phyloP scores from a whole-genome alignment of 768 basidiomycete genomes.

The Suillus ampliporus region DNA sequence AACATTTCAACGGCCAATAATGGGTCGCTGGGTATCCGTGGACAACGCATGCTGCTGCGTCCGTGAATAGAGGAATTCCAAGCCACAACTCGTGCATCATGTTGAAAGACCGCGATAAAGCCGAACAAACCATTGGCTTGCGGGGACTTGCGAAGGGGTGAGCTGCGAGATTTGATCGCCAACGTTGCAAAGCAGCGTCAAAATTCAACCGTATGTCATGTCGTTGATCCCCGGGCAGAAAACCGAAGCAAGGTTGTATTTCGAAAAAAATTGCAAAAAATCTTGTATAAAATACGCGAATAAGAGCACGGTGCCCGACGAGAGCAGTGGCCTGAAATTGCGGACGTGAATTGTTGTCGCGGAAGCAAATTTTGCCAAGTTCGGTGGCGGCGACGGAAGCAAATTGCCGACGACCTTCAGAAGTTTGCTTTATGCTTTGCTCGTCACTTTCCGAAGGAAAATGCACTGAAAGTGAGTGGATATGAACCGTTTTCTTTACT shows the following conservation, averaged over 20 bases:
- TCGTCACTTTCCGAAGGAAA: conserved; percentile 16
- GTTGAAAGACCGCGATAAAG: conserved; percentile 6
- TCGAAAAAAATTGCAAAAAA: neutral
- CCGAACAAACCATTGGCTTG: neutral
- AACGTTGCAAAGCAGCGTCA: neutral
- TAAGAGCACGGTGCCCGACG: neutral
- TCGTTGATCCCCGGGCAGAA: neutral
- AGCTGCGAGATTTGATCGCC: neutral
- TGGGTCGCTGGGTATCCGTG: neutral
- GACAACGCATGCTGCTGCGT: neutral
- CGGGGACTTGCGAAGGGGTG: neutral
- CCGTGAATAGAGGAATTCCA: neutral
- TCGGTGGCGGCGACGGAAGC: conserved; percentile 2
- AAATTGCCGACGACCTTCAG: conserved; percentile 4
- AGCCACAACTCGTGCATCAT: neutral
- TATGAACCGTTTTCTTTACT: neutral
- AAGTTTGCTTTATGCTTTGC: conserved; percentile 23
- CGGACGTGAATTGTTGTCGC: conserved; percentile 2
- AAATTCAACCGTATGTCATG: neutral
- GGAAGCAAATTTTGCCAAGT: conserved; percentile 1
- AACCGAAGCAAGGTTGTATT: neutral
- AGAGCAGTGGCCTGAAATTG: neutral
- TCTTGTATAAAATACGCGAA: too few species aligned
- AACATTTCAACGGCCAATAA: neutral
- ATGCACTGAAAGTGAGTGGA: neutral